Evolutionary conservation across 768 basidiomycete species (phyloP).

Genomic region (Lactifluus echinatus): DNA sequence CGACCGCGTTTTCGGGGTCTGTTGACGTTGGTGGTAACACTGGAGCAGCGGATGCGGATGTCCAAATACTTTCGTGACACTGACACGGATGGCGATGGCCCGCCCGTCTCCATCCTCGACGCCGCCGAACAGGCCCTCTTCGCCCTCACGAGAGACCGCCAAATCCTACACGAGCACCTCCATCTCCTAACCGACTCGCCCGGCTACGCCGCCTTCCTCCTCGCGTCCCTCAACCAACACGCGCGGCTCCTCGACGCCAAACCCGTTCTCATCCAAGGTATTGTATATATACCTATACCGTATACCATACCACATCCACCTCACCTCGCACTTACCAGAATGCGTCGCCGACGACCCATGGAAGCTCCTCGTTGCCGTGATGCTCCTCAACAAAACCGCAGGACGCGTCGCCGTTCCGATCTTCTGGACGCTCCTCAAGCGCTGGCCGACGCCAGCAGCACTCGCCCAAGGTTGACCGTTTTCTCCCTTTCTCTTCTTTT

Average conservation of each 20-base stretch:
- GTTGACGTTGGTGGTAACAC: slow-evolving; percentile 8
- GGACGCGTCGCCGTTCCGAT: slow-evolving; percentile 57
- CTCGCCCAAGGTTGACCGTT: slow-evolving; percentile 45
- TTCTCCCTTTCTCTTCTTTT: neutral
- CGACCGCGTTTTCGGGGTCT: slow-evolving; percentile 21
- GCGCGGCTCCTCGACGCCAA: slow-evolving; percentile 20
- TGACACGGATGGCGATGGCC: slow-evolving; percentile 4
- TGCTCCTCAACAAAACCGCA: slow-evolving; percentile 61
- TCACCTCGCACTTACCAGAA: no score
- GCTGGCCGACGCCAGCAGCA: slow-evolving; percentile 49
- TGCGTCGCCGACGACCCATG: slow-evolving; percentile 49
- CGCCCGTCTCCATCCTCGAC: neutral
- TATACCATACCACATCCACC: no score
- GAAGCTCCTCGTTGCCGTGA: slow-evolving; percentile 60
- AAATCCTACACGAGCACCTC: slow-evolving; percentile 1
- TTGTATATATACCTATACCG: neutral
- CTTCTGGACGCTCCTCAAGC: slow-evolving; percentile 46
- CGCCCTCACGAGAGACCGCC: neutral
- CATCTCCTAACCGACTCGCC: slow-evolving; percentile 13
- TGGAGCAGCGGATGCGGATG: no score
- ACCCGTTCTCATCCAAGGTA: slow-evolving; percentile 27
- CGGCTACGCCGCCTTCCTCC: slow-evolving; percentile 15
- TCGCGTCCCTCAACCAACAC: slow-evolving; percentile 10
- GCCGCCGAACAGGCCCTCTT: neutral
- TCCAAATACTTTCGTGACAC: neutral